A percentile compares a stretch with the other conserved stretches of the same genome.
These are phyloP conservation scores for Hippophae gyantsensis DNA, from an alignment of 306 rosid species.

Conservation along the genomic window DNA sequence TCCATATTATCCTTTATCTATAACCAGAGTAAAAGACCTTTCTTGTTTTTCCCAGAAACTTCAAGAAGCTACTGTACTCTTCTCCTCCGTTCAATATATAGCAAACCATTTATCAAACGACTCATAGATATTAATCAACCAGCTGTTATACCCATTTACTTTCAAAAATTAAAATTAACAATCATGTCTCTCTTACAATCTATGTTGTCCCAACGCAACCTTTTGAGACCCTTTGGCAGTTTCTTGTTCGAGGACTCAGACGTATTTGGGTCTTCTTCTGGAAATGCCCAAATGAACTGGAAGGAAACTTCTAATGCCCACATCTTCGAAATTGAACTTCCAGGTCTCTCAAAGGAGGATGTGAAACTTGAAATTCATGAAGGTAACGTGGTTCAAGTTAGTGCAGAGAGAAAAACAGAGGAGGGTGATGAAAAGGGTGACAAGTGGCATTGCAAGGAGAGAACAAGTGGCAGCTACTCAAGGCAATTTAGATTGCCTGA, in stretches of 20 bases:
- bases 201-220: constrained; percentile 20
- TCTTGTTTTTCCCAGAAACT: constrained; percentile 19
- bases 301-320: constrained; percentile 37
- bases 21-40: not conserved
- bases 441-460: constrained; percentile 56
- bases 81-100: constrained; percentile 8
- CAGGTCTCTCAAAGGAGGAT: constrained; percentile 42
- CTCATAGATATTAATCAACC: not conserved
- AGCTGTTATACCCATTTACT: not conserved
- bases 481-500: constrained; percentile 52
- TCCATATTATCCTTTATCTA: not conserved
- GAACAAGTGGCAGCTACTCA: constrained; percentile 20
- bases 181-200: constrained; percentile 32
- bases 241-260: constrained; percentile 14
- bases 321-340: constrained; percentile 46
- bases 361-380: constrained; percentile 42
- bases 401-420: constrained; percentile 30
- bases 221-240: constrained; percentile 15
- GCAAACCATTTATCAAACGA: not conserved
- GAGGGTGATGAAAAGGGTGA: constrained; percentile 18
- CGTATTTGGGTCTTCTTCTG: not conserved
- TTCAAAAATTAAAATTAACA: not conserved
- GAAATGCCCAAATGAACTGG: constrained; percentile 42
- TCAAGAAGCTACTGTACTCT: constrained; percentile 21
- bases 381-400: constrained; percentile 32